Base-by-base conservation (phyloP, 2,329 filamentous ascomycete species). In the Whalleya microplaca region DNA sequence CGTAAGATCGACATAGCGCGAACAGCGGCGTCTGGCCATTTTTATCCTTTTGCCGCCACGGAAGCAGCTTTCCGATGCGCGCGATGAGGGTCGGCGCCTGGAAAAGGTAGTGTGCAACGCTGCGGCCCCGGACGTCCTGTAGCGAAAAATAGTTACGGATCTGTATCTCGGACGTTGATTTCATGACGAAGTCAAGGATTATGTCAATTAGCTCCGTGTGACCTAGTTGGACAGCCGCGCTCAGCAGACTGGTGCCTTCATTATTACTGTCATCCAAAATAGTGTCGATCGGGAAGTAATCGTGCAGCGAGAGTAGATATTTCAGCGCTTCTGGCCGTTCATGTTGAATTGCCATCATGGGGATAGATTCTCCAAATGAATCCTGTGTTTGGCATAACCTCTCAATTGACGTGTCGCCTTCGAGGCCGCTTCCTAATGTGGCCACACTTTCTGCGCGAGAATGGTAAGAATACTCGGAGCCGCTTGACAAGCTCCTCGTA, bases 21-120 rank as follows among this genome's bases (percentile, higher is more conserved):
- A 99, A 98, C 8, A 99, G 78, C 1, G 95, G 96, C n/a, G 96
- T 99, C 74, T 98, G 95, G 0, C 95, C 95, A 69, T 98, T 97
- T 72, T 92, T 96, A 73, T 99, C 95, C 64, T 89, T 92, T 72
- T 96, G 86, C 55, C 86, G 84, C 95, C 95, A 99, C 8, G 92
- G 90, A 51, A 99, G 79, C 63, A 94, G 76, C 57, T 83, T 81
- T 2, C 92, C 93, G 58, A 98, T 88, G 52, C 84, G 82, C 44
- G 80, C 77, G 64, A 99, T 95, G 19, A 99, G 79, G 51, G 84
- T 81, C 2, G 95, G 95, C 8, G 91, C 88, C 69, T 96, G 90
- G 76, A 99, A 99, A 16, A 99, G 81, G 72, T 99, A 99, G 73
- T 99, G 95, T n/a, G 89, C 95, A 50, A 91, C 84, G 59, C 92